Evolutionary conservation across 2,329 filamentous ascomycete species (phyloP).

Genomic region (Aspergillus alliaceus): DNA sequence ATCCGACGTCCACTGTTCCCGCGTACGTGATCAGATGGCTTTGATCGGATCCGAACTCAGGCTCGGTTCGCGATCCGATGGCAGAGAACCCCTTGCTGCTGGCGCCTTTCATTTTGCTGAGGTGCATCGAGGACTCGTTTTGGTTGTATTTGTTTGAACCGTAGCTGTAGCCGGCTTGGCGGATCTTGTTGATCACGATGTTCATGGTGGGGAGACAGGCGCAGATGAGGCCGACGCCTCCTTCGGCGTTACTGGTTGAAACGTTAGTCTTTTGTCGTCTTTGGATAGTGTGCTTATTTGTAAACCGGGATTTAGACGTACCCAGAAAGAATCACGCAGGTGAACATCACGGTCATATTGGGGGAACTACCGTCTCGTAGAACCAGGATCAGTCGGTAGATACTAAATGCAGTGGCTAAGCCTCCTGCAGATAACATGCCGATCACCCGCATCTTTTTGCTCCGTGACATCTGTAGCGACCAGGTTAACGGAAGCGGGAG

Average conservation of each 20-base stretch:
- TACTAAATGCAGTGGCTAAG: slow-evolving; percentile 38
- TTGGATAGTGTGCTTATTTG: background rate
- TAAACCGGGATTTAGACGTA: slow-evolving; percentile 19
- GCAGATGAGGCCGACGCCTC: slow-evolving; percentile 38
- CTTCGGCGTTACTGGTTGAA: slow-evolving; percentile 35
- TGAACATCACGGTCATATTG: slow-evolving; percentile 37
- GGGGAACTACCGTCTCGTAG: slow-evolving; percentile 28
- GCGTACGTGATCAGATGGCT: slow-evolving; percentile 33
- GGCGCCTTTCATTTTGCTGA: slow-evolving; percentile 24
- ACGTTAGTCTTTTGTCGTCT: background rate
- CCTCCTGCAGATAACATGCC: slow-evolving; percentile 40
- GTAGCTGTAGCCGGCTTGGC: slow-evolving; percentile 20
- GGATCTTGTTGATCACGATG: slow-evolving; percentile 26
- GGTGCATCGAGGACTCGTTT: slow-evolving; percentile 26
- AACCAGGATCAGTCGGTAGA: slow-evolving; percentile 40
- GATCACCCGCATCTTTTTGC: slow-evolving; percentile 38
- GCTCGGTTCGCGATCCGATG: slow-evolving; percentile 14
- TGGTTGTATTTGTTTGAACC: slow-evolving; percentile 30
- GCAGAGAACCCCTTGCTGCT: slow-evolving; percentile 16
- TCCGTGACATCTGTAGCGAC: slow-evolving; percentile 39
- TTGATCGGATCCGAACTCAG: slow-evolving; percentile 28
- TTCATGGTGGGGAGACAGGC: slow-evolving; percentile 38
- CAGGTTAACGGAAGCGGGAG: slow-evolving; percentile 40
- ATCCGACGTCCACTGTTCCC: slow-evolving; percentile 20
- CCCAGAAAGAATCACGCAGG: slow-evolving; percentile 39